These are phyloP conservation scores for Dryas drummondii DNA, from an alignment of 306 rosid species.

Conservation along the genomic window DNA sequence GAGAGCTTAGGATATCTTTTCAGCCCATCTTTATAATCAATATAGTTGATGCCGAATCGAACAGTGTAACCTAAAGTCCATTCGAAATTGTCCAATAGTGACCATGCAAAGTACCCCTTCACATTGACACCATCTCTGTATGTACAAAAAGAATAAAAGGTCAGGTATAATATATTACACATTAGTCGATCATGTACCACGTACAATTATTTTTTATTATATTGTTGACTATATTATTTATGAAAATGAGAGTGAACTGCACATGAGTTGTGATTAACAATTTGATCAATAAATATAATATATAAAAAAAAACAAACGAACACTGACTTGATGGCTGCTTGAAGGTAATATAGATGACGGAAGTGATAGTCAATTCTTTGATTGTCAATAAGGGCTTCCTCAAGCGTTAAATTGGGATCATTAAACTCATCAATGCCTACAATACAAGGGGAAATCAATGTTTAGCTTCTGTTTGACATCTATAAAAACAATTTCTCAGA, in stretches of 20 bases:
- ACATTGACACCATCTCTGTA: slow-evolving; percentile 38
- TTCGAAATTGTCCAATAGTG: slow-evolving; percentile 50
- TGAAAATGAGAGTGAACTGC: too few relatives aligned
- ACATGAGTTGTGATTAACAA: too few relatives aligned
- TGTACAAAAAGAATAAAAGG: not conserved
- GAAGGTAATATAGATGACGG: slow-evolving; percentile 44
- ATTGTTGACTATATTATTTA: too few relatives aligned
- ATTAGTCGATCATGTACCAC: too few relatives aligned
- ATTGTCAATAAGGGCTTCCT: slow-evolving; percentile 39
- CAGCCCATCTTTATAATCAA: slow-evolving; percentile 43
- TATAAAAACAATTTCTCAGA: not conserved
- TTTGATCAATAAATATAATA: not conserved
- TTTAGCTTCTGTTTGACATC: not conserved
- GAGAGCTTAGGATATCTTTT: slow-evolving; percentile 54
- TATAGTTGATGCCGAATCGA: slow-evolving; percentile 44
- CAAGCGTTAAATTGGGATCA: slow-evolving; percentile 29
- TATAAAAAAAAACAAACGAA: not conserved
- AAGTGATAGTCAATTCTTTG: slow-evolving; percentile 37
- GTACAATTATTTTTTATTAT: too few relatives aligned
- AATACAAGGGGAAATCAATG: not conserved
- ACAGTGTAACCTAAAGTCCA: slow-evolving; percentile 47
- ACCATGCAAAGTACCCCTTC: slow-evolving; percentile 62
- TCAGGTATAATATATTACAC: not conserved
- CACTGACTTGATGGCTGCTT: slow-evolving; percentile 38
- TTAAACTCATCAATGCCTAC: slow-evolving; percentile 46